These are phyloP conservation scores for Massariosphaeria phaeospora DNA, from an alignment of 495 filamentous ascomycete genomes.

Conservation along the genomic window DNA sequence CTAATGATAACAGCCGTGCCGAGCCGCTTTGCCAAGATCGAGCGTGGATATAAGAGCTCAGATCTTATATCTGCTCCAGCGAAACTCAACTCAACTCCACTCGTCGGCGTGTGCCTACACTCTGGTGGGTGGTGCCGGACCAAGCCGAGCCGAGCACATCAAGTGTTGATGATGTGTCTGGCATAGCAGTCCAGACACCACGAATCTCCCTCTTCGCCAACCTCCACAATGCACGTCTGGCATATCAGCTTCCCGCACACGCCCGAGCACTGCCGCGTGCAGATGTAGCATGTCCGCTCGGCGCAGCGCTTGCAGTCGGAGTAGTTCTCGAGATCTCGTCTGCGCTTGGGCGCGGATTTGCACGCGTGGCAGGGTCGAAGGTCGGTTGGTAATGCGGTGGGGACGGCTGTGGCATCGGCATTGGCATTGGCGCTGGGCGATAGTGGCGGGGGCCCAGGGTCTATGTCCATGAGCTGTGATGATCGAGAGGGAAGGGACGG, in stretches of 20 bases:
- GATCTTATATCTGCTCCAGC: too few relatives aligned
- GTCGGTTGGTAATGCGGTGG: neutral
- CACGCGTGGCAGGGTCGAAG: conserved; percentile 29
- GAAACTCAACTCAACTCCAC: too few relatives aligned
- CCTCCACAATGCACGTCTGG: conserved; percentile 26
- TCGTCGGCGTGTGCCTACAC: too few relatives aligned
- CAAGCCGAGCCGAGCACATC: too few relatives aligned
- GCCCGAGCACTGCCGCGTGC: conserved; percentile 17
- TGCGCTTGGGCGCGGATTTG: conserved; percentile 21
- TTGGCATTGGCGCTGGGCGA: neutral
- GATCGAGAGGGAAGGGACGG: neutral
- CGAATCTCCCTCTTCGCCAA: conserved; percentile 29
- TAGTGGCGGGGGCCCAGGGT: neutral
- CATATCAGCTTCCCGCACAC: conserved; percentile 19
- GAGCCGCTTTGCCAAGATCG: too few relatives aligned
- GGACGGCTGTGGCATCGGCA: neutral
- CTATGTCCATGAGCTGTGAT: conserved; percentile 26
- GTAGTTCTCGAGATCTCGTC: conserved; percentile 25
- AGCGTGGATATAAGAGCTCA: too few relatives aligned
- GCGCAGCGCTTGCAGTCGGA: conserved; percentile 18
- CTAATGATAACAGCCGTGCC: too few relatives aligned
- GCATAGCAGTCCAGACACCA: conserved; percentile 21
- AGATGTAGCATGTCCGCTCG: conserved; percentile 29
- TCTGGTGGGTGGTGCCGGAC: too few relatives aligned
- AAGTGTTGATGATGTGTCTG: neutral